phyloP scores from a whole-genome alignment of 306 rosid species.

The Arachis hypogaea region DNA sequence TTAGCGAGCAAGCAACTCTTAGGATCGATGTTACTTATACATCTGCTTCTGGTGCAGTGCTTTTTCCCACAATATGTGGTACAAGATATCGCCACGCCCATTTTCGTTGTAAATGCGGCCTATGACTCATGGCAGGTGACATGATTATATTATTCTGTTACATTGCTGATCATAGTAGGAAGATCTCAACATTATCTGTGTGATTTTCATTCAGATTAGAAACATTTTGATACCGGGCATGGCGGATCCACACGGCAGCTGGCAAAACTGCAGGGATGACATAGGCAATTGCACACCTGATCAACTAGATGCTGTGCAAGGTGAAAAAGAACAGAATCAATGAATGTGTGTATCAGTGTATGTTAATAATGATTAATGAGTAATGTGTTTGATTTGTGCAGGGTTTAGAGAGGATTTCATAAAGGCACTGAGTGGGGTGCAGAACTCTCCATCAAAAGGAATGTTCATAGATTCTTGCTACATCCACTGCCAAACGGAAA shows the following conservation, averaged over 20 bases:
- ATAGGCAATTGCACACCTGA: constrained; percentile 60
- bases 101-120: constrained; percentile 83
- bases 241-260: constrained; percentile 74
- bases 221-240: constrained; percentile 72
- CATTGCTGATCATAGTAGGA: too few relatives aligned
- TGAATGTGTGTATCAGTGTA: too few relatives aligned
- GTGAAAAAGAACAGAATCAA: constrained; percentile 35
- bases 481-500: constrained; percentile 89
- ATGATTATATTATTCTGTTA: constrained; percentile 5
- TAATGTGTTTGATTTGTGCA: constrained; percentile 37
- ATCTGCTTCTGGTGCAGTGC: constrained; percentile 61
- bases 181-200: too few relatives aligned
- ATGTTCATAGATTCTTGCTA: constrained; percentile 86
- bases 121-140: constrained; percentile 98
- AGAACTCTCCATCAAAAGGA: constrained; percentile 54
- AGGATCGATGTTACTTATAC: background rate
- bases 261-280: constrained; percentile 71
- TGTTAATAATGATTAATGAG: too few relatives aligned
- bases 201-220: constrained; percentile 54
- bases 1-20: background rate
- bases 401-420: constrained; percentile 67
- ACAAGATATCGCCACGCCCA: constrained; percentile 61
- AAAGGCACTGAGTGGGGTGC: constrained; percentile 50
- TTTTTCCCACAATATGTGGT: constrained; percentile 81
- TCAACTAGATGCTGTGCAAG: constrained; percentile 70